Conservation (phyloP, 1,139 yeast genomes). For the Ogataea hybrid region DNA sequence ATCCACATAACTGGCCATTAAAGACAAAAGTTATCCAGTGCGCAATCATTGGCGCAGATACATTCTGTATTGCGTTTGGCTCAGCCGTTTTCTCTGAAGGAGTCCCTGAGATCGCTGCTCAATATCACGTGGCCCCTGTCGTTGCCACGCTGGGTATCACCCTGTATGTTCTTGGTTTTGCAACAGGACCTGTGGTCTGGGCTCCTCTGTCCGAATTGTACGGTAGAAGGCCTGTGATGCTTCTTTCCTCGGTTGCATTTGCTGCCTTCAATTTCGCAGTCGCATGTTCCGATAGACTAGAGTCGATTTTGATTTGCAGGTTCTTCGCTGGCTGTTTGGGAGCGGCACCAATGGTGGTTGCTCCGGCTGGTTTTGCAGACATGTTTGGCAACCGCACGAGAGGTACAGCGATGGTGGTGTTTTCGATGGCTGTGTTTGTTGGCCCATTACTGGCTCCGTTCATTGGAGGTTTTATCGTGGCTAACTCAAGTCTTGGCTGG, state of each 20-base stretch:
- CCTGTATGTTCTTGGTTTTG: slow-evolving; percentile 76
- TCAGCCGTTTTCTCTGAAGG: slow-evolving; percentile 65
- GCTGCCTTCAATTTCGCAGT: slow-evolving; percentile 64
- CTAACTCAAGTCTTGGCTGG: slow-evolving; percentile 60
- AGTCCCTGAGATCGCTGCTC: slow-evolving; percentile 38
- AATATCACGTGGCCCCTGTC: slow-evolving; percentile 50
- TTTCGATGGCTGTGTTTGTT: slow-evolving; percentile 63
- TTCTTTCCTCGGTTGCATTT: slow-evolving; percentile 55
- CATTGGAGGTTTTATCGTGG: slow-evolving; percentile 60
- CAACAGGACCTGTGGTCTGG: slow-evolving; percentile 77
- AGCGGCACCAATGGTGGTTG: slow-evolving; percentile 79
- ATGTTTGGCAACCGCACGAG: slow-evolving; percentile 58
- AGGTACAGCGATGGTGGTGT: slow-evolving; percentile 68
- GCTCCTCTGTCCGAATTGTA: slow-evolving; percentile 77
- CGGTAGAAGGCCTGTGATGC: slow-evolving; percentile 63
- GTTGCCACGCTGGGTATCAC: slow-evolving; percentile 67
- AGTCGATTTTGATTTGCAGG: slow-evolving; percentile 68
- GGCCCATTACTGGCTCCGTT: slow-evolving; percentile 81
- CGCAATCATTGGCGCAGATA: slow-evolving; percentile 40
- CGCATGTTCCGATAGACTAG: slow-evolving; percentile 71
- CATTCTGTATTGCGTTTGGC: slow-evolving; percentile 53
- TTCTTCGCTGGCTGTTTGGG: slow-evolving; percentile 77
- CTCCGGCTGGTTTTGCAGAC: slow-evolving; percentile 82
- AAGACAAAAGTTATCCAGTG: slow-evolving; percentile 41
- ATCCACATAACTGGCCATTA: slow-evolving; percentile 61